A percentile compares a stretch with the other conserved stretches of the same genome.
These are phyloP conservation scores for Diutina mesorugosa DNA, from an alignment of 1,139 yeast species.

Conservation along the genomic window DNA sequence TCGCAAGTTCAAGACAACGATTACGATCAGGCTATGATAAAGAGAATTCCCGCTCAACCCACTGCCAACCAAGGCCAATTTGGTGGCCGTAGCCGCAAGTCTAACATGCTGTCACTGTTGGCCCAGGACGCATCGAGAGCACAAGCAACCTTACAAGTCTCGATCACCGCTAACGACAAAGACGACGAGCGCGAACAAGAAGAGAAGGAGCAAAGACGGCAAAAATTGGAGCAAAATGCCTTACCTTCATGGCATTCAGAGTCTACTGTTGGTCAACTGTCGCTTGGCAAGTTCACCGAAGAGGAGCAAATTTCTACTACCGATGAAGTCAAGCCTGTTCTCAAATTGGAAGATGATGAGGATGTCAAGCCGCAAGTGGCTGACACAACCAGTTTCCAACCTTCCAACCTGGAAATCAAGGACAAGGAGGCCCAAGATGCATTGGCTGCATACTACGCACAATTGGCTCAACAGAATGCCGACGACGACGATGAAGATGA, in stretches of 20 bases:
- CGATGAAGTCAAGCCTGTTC: background rate
- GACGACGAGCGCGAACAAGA: slow-evolving; percentile 52
- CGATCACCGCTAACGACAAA: slow-evolving; percentile 86
- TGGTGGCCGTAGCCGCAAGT: slow-evolving; percentile 7
- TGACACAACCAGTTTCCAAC: background rate
- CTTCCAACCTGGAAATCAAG: slow-evolving; percentile 19
- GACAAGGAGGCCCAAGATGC: slow-evolving; percentile 66
- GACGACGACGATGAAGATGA: slow-evolving; percentile 52
- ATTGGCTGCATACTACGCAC: slow-evolving; percentile 67
- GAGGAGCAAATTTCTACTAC: slow-evolving; percentile 8
- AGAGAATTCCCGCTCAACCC: slow-evolving; percentile 68
- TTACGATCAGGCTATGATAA: slow-evolving; percentile 67
- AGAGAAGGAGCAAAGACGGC: slow-evolving; percentile 57
- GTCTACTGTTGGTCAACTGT: slow-evolving; percentile 63
- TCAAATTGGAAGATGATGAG: slow-evolving; percentile 1
- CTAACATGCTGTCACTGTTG: slow-evolving; percentile 16
- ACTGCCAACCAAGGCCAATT: slow-evolving; percentile 7
- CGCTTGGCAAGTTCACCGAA: slow-evolving; percentile 31
- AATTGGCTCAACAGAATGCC: slow-evolving; percentile 50
- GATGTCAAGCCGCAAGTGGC: background rate
- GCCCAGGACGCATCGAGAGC: slow-evolving; percentile 28
- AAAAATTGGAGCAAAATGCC: slow-evolving; percentile 81
- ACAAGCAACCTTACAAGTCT: slow-evolving; percentile 75
- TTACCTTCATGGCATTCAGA: slow-evolving; percentile 93
- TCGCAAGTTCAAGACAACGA: slow-evolving; percentile 76